Percentiles rank a stretch among this genome's conserved stretches.
Conservation (phyloP, 2,329 filamentous ascomycete genomes). For the Penicillium capsulatum region DNA sequence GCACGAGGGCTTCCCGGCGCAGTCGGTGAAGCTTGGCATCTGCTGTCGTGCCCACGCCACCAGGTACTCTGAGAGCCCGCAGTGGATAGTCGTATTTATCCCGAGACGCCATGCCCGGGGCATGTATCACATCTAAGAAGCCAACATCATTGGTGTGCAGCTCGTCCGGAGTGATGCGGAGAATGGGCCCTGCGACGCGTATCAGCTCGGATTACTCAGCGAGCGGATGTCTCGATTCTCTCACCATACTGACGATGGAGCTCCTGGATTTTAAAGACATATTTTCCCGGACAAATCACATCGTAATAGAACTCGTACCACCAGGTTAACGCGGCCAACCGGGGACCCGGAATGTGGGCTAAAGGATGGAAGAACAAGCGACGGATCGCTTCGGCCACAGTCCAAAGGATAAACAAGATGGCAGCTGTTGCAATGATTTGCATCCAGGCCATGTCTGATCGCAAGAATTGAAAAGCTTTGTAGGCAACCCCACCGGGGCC, state of each 20-base stretch:
- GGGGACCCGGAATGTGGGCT: slow-evolving; percentile 23
- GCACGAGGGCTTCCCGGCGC: slow-evolving; percentile 28
- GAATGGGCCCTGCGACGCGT: slow-evolving; percentile 29
- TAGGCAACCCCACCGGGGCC: too few relatives aligned
- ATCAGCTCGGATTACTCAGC: slow-evolving; percentile 1
- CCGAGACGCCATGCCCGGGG: slow-evolving; percentile 12
- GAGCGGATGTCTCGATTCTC: slow-evolving; percentile 18
- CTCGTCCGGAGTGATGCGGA: slow-evolving; percentile 37
- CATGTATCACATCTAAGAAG: slow-evolving; percentile 35
- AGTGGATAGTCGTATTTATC: slow-evolving; percentile 26
- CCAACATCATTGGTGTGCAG: slow-evolving; percentile 35
- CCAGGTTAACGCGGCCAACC: slow-evolving; percentile 21
- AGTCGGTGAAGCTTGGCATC: slow-evolving; percentile 27
- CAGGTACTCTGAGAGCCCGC: slow-evolving; percentile 16
- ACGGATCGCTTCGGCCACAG: slow-evolving; percentile 7
- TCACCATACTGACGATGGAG: slow-evolving; percentile 27
- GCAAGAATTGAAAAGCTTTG: too few relatives aligned
- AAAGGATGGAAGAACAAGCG: slow-evolving; percentile 21
- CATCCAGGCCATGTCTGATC: too few relatives aligned
- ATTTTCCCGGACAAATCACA: slow-evolving; percentile 14
- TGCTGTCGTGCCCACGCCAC: slow-evolving; percentile 26
- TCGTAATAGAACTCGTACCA: slow-evolving; percentile 27
- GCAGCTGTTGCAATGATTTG: too few relatives aligned
- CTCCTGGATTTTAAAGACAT: slow-evolving; percentile 20
- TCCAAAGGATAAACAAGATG: too few relatives aligned